Conservation (phyloP, 192 early-diverging fungal genomes). For the Chytriomyces sp. region DNA sequence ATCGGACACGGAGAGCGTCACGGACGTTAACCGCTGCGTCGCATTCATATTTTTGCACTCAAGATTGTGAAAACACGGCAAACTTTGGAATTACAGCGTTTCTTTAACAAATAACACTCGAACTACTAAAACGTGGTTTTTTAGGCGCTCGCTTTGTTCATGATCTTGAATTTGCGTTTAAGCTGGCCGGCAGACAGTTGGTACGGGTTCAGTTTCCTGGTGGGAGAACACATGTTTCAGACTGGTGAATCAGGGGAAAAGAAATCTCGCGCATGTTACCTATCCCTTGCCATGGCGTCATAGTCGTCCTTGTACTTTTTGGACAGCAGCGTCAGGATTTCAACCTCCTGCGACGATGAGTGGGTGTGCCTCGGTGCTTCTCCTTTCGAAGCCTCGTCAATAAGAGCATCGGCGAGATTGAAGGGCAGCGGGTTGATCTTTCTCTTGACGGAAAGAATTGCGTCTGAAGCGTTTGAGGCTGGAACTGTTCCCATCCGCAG, state of each 20-base stretch:
- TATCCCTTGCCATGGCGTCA: conserved; percentile 55
- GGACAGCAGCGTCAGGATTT: conserved; percentile 42
- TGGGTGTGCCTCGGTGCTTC: conserved; percentile 23
- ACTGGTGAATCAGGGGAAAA: no score
- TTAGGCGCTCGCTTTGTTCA: no score
- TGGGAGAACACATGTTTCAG: no score
- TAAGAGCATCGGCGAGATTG: conserved; percentile 36
- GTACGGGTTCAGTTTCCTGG: conserved; percentile 50
- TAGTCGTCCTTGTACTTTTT: conserved; percentile 54
- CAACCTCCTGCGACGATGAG: conserved; percentile 48
- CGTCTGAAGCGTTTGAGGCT: neutral
- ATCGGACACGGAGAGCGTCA: no score
- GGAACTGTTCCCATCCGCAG: neutral
- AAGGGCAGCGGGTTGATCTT: neutral
- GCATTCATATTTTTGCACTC: no score
- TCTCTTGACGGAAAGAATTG: neutral
- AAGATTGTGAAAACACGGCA: no score
- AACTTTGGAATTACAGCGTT: no score
- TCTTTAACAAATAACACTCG: no score
- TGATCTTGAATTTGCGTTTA: conserved; percentile 43
- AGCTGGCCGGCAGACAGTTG: conserved; percentile 58
- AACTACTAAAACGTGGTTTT: no score
- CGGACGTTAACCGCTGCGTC: no score
- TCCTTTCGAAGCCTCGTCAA: conserved; percentile 28
- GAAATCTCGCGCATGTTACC: neutral